These are phyloP conservation scores for Chytriomyces sp. DNA, from an alignment of 192 early-diverging fungal genomes.

Conservation along the genomic window DNA sequence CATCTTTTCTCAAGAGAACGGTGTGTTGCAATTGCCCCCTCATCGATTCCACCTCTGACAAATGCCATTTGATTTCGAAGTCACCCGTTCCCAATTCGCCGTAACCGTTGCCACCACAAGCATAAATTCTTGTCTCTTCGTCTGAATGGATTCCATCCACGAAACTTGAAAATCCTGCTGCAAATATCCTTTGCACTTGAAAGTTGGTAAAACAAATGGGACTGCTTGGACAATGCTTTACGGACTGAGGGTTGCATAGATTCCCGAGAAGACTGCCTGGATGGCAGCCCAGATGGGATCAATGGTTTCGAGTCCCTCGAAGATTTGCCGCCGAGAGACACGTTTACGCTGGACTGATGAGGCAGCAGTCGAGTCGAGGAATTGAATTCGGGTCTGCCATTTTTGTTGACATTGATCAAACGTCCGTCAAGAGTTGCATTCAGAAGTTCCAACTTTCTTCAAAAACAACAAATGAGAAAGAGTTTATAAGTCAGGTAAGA, in stretches of 20 bases:
- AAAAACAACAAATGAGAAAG: neutral
- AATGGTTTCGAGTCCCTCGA: neutral
- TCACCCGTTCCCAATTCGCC: slow-evolving; percentile 37
- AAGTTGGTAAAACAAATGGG: slow-evolving; percentile 13
- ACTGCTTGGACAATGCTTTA: neutral
- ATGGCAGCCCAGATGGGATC: neutral
- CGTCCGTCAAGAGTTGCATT: neutral
- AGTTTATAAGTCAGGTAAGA: neutral
- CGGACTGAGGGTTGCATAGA: neutral
- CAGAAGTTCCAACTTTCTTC: neutral
- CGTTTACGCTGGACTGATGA: neutral
- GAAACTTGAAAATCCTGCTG: slow-evolving; percentile 22
- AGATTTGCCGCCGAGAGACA: neutral
- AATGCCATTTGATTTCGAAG: neutral
- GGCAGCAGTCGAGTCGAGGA: too few relatives aligned
- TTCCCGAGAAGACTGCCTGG: neutral
- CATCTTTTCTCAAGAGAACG: slow-evolving; percentile 14
- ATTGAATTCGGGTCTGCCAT: neutral
- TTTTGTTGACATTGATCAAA: neutral
- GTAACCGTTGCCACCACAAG: slow-evolving; percentile 33
- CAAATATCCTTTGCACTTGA: neutral
- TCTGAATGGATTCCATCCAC: neutral
- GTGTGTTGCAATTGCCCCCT: slow-evolving; percentile 28
- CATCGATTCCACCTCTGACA: neutral
- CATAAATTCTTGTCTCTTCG: slow-evolving; percentile 1